A percentile compares a stretch with the other conserved stretches of the same genome.
Evolutionary conservation across 1,284 basidiomycete species (phyloP).

Genomic region (Cutaneotrichosporon dermatis): DNA sequence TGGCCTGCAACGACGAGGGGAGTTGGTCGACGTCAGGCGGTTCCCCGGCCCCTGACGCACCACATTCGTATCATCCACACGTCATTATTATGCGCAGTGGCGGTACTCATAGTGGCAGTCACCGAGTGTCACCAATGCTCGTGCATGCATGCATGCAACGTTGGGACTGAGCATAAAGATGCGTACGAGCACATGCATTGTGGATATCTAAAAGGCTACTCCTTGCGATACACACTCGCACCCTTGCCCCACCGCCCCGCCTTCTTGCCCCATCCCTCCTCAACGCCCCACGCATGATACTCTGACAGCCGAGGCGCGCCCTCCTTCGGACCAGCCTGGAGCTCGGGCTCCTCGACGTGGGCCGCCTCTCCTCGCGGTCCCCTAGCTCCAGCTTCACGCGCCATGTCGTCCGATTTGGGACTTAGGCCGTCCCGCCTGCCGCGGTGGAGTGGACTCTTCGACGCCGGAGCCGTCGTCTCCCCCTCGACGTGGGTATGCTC

Average conservation of each 20-base stretch:
- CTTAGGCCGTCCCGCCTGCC: not conserved
- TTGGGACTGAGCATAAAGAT: no score
- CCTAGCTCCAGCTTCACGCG: slow-evolving; percentile 11
- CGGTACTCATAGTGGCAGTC: not conserved
- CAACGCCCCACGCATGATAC: slow-evolving; percentile 47
- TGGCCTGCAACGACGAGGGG: no score
- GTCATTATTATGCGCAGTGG: not conserved
- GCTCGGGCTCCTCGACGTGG: not conserved
- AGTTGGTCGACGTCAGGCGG: not conserved
- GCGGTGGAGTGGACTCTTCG: not conserved
- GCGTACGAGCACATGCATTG: no score
- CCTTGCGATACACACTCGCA: slow-evolving; percentile 21
- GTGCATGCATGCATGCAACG: not conserved
- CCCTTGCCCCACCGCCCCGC: slow-evolving; percentile 53
- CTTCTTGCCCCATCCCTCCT: slow-evolving; percentile 51
- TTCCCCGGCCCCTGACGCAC: not conserved
- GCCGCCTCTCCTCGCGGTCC: slow-evolving; percentile 28
- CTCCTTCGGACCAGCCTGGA: slow-evolving; percentile 11
- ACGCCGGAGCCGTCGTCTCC: not conserved
- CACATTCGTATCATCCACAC: not conserved
- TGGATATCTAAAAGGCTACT: not conserved
- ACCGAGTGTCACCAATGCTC: not conserved
- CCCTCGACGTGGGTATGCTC: slow-evolving; percentile 23
- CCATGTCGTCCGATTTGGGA: slow-evolving; percentile 25
- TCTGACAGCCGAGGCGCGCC: slow-evolving; percentile 35